Percentiles rank a stretch among this genome's conserved stretches.
Evolutionary conservation across 2,329 filamentous ascomycete species (phyloP).

Genomic region (Didymella segeticola): DNA sequence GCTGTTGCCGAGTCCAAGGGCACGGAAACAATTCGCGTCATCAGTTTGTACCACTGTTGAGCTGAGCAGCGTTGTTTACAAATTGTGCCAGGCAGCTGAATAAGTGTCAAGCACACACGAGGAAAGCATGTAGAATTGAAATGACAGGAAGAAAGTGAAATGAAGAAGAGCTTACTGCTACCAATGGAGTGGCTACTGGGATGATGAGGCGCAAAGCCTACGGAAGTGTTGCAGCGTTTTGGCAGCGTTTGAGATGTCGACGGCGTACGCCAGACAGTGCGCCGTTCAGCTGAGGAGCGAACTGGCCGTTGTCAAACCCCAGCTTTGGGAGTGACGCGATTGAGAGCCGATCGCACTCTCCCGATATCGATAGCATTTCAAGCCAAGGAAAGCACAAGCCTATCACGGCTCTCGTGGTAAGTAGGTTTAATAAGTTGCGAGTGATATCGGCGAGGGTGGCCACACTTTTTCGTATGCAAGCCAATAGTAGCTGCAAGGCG

Average conservation of each 20-base stretch:
- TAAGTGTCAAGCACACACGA: not conserved
- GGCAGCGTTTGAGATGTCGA: not conserved
- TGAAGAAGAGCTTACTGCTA: not conserved
- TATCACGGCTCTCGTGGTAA: constrained; percentile 4
- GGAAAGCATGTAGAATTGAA: not conserved
- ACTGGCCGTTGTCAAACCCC: constrained; percentile 16
- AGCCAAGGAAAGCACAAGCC: constrained; percentile 5
- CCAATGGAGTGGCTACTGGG: not conserved
- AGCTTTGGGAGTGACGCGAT: constrained; percentile 16
- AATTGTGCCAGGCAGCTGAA: not conserved
- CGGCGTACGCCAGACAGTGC: not conserved
- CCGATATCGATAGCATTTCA: constrained; percentile 14
- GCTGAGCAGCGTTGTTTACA: not conserved
- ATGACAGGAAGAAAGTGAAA: not conserved
- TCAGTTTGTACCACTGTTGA: constrained; percentile 5
- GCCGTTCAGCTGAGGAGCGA: constrained; percentile 13
- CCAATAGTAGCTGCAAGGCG: constrained; percentile 9
- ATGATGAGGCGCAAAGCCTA: not conserved
- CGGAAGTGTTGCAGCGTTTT: not conserved
- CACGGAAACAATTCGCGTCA: not conserved
- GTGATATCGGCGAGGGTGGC: constrained; percentile 10
- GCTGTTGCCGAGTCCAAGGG: constrained; percentile 6
- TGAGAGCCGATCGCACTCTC: constrained; percentile 14
- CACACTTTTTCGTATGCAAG: not conserved
- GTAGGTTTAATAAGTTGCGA: constrained; percentile 13